A percentile compares a stretch with the other conserved stretches of the same genome.
Conservation (phyloP, 2,329 filamentous ascomycete species). For the Fusarium circinatum region DNA sequence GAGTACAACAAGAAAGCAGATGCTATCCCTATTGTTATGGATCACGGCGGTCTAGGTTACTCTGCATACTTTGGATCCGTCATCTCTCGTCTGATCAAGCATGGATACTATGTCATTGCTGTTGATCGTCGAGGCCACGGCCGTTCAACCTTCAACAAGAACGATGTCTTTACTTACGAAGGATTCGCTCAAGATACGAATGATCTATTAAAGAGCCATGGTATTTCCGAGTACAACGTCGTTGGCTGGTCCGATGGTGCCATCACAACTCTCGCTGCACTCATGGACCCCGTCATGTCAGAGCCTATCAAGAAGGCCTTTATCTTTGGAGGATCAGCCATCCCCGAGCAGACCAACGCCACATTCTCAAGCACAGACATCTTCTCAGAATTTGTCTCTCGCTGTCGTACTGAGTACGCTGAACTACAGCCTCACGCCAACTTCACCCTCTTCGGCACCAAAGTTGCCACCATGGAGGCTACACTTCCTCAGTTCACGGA, state of each 20-base stretch:
- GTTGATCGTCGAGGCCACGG: slow-evolving; percentile 55
- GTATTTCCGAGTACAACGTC: slow-evolving; percentile 47
- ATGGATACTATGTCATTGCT: slow-evolving; percentile 52
- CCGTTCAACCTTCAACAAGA: slow-evolving; percentile 50
- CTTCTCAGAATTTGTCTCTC: slow-evolving; percentile 49
- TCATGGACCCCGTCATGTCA: slow-evolving; percentile 47
- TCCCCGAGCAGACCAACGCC: slow-evolving; percentile 48
- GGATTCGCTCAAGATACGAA: slow-evolving; percentile 51
- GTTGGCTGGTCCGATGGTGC: slow-evolving; percentile 57
- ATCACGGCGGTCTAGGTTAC: slow-evolving; percentile 55
- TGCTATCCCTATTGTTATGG: slow-evolving; percentile 50
- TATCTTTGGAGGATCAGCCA: slow-evolving; percentile 50
- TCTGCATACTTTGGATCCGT: slow-evolving; percentile 54
- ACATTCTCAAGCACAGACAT: slow-evolving; percentile 48
- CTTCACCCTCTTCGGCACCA: slow-evolving; percentile 51
- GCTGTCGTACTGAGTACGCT: slow-evolving; percentile 51
- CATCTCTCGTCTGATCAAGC: slow-evolving; percentile 47
- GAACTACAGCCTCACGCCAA: slow-evolving; percentile 49
- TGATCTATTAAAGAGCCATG: slow-evolving; percentile 45
- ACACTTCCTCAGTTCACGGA: slow-evolving; percentile 49
- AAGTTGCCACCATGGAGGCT: slow-evolving; percentile 51
- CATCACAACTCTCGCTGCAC: slow-evolving; percentile 50
- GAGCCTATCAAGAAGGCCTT: slow-evolving; percentile 53
- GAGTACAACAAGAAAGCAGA: slow-evolving; percentile 52
- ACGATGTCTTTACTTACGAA: slow-evolving; percentile 52